Percentiles rank a stretch among this genome's conserved stretches.
These are phyloP conservation scores for Somion occarium DNA, from an alignment of 1,284 basidiomycete genomes.

Conservation along the genomic window DNA sequence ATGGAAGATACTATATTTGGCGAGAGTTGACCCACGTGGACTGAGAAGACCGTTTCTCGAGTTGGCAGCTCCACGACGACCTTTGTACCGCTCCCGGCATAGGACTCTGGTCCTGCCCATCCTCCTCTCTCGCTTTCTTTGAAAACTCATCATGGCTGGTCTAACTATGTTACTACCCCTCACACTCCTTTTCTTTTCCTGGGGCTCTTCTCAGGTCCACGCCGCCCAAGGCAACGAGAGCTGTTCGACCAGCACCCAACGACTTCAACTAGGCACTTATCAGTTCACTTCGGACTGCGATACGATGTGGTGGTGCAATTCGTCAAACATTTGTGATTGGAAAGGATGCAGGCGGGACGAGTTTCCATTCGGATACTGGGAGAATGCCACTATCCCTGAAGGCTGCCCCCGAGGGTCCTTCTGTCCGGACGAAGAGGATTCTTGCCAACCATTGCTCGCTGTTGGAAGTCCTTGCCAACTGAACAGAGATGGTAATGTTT, in stretches of 20 bases:
- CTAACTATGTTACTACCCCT: slow-evolving; percentile 30
- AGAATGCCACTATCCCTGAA: slow-evolving; percentile 44
- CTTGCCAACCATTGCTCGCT: slow-evolving; percentile 56
- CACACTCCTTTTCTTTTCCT: slow-evolving; percentile 36
- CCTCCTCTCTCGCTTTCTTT: neutral
- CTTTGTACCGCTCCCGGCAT: neutral
- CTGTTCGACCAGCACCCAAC: slow-evolving; percentile 54
- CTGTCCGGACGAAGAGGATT: slow-evolving; percentile 82
- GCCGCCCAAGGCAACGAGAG: slow-evolving; percentile 35
- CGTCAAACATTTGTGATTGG: slow-evolving; percentile 50
- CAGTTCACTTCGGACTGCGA: slow-evolving; percentile 78
- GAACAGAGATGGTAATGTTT: slow-evolving; percentile 75
- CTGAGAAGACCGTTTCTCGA: too few species aligned
- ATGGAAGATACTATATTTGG: too few species aligned
- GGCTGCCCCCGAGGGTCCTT: slow-evolving; percentile 61
- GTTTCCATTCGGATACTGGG: slow-evolving; percentile 65
- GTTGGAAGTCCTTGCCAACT: slow-evolving; percentile 76
- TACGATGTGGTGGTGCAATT: slow-evolving; percentile 60
- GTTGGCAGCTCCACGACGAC: neutral
- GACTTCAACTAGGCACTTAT: slow-evolving; percentile 69
- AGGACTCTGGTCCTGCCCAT: neutral
- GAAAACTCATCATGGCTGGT: neutral
- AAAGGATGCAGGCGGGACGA: slow-evolving; percentile 75
- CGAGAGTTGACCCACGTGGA: too few species aligned
- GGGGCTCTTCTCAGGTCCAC: slow-evolving; percentile 31